phyloP scores from a whole-genome alignment of 805 yeast species.

The Grigorovia transvaalensis region DNA sequence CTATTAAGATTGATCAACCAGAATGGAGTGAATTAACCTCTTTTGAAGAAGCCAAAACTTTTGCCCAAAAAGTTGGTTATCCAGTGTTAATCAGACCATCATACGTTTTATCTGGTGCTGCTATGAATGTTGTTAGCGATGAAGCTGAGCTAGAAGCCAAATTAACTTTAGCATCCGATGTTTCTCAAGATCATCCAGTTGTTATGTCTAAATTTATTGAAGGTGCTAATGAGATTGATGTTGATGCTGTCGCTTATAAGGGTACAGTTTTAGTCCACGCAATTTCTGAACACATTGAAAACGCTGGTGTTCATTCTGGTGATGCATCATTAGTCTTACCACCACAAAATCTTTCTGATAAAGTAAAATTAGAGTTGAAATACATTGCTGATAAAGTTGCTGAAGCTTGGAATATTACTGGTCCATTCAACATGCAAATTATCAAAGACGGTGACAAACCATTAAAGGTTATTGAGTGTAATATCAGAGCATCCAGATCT shows the following conservation, averaged over 20 bases:
- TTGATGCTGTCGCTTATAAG: constrained; percentile 88
- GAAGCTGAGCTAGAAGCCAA: constrained; percentile 73
- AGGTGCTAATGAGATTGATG: constrained; percentile 94
- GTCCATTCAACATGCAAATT: constrained; percentile 98
- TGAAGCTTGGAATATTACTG: constrained; percentile 87
- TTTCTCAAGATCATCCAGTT: constrained; percentile 93
- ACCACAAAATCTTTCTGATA: constrained; percentile 67
- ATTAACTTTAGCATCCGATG: constrained; percentile 79
- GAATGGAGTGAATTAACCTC: constrained; percentile 94
- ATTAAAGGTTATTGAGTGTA: constrained; percentile 95
- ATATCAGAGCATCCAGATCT: constrained; percentile 95
- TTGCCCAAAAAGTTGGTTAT: constrained; percentile 80
- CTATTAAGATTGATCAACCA: constrained; percentile 92
- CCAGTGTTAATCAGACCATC: constrained; percentile 98
- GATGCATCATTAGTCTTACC: constrained; percentile 95
- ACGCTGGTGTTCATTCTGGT: constrained; percentile 98
- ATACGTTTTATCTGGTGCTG: constrained; percentile 95
- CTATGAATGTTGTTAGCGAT: constrained; percentile 86
- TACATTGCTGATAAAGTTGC: constrained; percentile 91
- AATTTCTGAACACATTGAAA: constrained; percentile 94
- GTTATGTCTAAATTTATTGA: constrained; percentile 92
- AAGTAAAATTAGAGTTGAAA: constrained; percentile 61
- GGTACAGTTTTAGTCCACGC: constrained; percentile 91
- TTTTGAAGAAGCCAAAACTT: constrained; percentile 69
- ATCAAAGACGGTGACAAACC: constrained; percentile 63